Evolutionary conservation across 2,329 filamentous ascomycete genomes (phyloP), one percentile per base, ranked within the genome.

Genomic region (Diaporthe caulivora): DNA sequence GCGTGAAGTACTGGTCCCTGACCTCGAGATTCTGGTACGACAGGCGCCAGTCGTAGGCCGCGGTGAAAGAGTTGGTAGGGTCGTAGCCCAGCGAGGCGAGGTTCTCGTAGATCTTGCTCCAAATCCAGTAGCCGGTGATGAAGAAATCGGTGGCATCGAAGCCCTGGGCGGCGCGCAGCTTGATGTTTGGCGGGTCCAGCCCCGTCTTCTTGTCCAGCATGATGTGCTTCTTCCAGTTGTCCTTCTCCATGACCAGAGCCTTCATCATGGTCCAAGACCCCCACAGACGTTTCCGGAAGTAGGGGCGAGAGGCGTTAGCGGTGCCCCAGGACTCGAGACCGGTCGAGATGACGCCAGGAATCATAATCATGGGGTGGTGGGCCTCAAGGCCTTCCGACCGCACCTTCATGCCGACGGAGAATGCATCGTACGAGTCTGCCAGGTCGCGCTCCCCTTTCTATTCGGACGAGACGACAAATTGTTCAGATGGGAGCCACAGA

Each of bases 191-290:
- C 1, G 97, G 97, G 81, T 99, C 97, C 29, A 99, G 86, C 0
- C 97, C 97, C 0, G 96, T 98, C 49, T 91, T 83, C 82, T 96
- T 95, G 83, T 99, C 97, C 15, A 99, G 88, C 95, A 98, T 98
- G 77, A 99, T 94, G 81, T 99, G 97, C 79, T 87, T 92, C 86
- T 98, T 99, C 97, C 97, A 99, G 44, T 90, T 88, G 37, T 97
- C 92, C 83, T 98, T 98, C 82, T 98, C 97, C 79, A 97, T 84
- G 1, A 99, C 94, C 76, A 99, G 85, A 0, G 97, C 96, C 65
- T 93, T 90, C 95, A 99, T 98, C 97, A 99, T 99, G 76, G 91
- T 97, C 97, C 97, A 99, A 78, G 95, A 98, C 6, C 97, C 97
- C 97, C 97, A 99, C 65, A 99, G 85, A 70, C 97, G 89, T 84